A percentile compares a stretch with the other conserved stretches of the same genome.
These are phyloP conservation scores for Thelonectria discophora DNA, from an alignment of 2,329 filamentous ascomycete genomes.

Conservation along the genomic window DNA sequence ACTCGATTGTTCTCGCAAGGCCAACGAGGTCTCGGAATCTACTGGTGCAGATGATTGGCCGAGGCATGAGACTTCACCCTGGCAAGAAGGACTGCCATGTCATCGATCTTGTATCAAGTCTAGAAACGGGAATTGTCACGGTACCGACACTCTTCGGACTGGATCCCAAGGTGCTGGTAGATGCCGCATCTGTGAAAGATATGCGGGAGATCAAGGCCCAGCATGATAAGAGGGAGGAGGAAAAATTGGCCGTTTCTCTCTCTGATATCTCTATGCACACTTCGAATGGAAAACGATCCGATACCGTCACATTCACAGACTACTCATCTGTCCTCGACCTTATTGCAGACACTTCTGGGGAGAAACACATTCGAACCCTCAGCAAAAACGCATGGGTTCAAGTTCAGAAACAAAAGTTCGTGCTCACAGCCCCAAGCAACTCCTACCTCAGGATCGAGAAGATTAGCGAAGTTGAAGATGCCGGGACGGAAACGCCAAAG, in stretches of 20 bases:
- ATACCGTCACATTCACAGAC: conserved; percentile 80
- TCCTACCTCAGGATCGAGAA: conserved; percentile 67
- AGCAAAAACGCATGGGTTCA: conserved; percentile 86
- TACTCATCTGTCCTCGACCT: conserved; percentile 94
- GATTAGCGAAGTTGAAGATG: conserved; percentile 34
- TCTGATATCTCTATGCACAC: conserved; percentile 24
- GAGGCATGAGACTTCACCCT: conserved; percentile 84
- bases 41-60: conserved; percentile 96
- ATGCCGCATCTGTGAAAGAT: conserved; percentile 69
- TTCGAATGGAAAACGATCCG: conserved; percentile 30
- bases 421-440: conserved; percentile 73
- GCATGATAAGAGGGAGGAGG: conserved; percentile 52
- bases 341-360: conserved; percentile 80
- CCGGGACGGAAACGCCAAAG: conserved; percentile 37
- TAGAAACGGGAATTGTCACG: conserved; percentile 86
- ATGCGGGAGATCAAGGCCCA: conserved; percentile 63
- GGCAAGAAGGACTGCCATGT: conserved; percentile 91
- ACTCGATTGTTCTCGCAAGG: conserved; percentile 87
- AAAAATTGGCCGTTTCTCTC: conserved; percentile 26
- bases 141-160: conserved; percentile 93
- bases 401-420: conserved; percentile 73
- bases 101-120: conserved; percentile 92
- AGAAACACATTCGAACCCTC: conserved; percentile 79
- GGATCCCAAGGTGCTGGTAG: conserved; percentile 80
- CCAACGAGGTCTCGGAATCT: conserved; percentile 94